Conservation (phyloP, 257 asterid species). For the Orobanche coerulescens region DNA sequence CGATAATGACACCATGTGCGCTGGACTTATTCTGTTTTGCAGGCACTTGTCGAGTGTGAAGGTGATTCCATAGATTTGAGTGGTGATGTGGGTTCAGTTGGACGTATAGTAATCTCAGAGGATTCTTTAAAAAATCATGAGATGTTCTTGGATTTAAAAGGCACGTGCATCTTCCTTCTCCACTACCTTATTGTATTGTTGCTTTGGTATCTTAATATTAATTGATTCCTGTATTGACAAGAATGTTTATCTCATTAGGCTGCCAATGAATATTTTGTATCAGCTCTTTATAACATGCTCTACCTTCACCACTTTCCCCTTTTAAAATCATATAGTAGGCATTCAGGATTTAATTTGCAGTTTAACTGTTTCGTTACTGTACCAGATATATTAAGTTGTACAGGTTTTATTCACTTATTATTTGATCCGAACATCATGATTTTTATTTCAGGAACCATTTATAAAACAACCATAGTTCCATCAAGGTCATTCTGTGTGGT, state of each 20-base stretch:
- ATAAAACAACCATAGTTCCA: slow-evolving; percentile 74
- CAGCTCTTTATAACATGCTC: not conserved
- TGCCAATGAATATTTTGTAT: not conserved
- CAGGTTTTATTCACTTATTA: slow-evolving; percentile 12
- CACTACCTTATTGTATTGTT: not conserved
- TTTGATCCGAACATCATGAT: slow-evolving; percentile 9
- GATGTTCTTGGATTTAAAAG: slow-evolving; percentile 87
- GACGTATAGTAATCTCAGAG: slow-evolving; percentile 64
- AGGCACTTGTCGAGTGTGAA: slow-evolving; percentile 95
- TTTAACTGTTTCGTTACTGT: not conserved
- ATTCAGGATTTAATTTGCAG: slow-evolving; percentile 1
- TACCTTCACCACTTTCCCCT: not conserved
- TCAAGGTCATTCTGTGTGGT: slow-evolving; percentile 97
- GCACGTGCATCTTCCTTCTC: slow-evolving; percentile 29
- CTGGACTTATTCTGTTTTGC: slow-evolving; percentile 13
- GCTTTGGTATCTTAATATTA: not conserved
- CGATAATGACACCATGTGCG: slow-evolving; percentile 1
- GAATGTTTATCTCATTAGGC: slow-evolving; percentile 9
- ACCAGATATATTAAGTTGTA: slow-evolving; percentile 2
- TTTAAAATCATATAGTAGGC: not conserved
- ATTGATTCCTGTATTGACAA: slow-evolving; percentile 14
- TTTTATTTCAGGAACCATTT: slow-evolving; percentile 61
- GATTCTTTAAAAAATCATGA: slow-evolving; percentile 52
- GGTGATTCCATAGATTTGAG: slow-evolving; percentile 91
- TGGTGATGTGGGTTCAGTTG: slow-evolving; percentile 90